Evolutionary conservation across 1,139 yeast genomes (phyloP).

Genomic region (Arxiozyma telluris): DNA sequence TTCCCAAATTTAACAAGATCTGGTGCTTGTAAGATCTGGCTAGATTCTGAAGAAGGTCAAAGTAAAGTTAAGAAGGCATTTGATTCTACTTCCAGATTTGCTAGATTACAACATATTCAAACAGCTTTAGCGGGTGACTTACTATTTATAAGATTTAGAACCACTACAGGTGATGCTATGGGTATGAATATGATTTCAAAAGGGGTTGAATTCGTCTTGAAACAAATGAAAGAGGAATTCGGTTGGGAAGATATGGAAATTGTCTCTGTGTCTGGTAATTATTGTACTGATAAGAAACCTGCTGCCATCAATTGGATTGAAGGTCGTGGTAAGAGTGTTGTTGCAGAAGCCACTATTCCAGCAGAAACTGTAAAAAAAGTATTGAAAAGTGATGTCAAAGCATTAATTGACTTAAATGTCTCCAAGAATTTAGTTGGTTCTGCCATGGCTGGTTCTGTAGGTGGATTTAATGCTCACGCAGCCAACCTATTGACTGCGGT

Average conservation of each 20-base stretch:
- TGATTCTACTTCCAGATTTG: conserved; percentile 97
- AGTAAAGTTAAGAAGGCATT: conserved; percentile 75
- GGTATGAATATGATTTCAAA: conserved; percentile 99
- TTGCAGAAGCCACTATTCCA: conserved; percentile 94
- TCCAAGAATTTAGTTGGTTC: conserved; percentile 91
- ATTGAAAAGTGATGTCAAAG: conserved; percentile 85
- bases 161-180: conserved; percentile 99
- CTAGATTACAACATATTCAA: conserved; percentile 81
- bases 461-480: conserved; percentile 98
- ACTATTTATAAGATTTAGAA: conserved; percentile 82
- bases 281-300: conserved; percentile 95
- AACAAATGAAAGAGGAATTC: conserved; percentile 76
- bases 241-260: conserved; percentile 94
- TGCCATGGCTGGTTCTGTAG: conserved; percentile 97
- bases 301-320: conserved; percentile 99
- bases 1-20: conserved; percentile 79
- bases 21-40: conserved; percentile 92
- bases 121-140: conserved; percentile 92
- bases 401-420: conserved; percentile 81
- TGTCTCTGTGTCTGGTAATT: conserved; percentile 92
- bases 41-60: conserved; percentile 94
- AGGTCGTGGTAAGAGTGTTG: conserved; percentile 97
- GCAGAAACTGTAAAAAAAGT: conserved; percentile 70
- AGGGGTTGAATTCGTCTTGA: conserved; percentile 85
- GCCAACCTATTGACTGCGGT: conserved; percentile 94